Evolutionary conservation across 169 alveolate species (phyloP), one percentile per base, ranked within the genome.

Genomic region (Plasmodium falciparum): DNA sequence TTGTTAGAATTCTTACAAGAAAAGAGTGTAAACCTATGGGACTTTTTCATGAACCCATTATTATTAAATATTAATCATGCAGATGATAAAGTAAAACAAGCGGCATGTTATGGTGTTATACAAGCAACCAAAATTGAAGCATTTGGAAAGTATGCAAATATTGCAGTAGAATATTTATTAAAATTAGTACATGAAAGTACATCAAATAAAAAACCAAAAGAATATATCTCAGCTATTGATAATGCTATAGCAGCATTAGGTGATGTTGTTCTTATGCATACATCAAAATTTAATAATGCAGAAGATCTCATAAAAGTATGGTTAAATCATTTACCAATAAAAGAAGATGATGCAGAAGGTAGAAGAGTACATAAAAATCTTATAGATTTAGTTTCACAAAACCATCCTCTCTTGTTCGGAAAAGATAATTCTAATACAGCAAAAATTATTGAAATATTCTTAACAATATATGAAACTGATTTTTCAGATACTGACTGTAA

Each of bases 241-340:
- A 95, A 95, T 74, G 97, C 97, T 13, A 94, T 94, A 8, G 97
- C 98, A 15, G 98, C 98, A 0, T 89, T 95, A 22, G 98, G 97
- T 3, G 96, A 94, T 50, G 58, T 95, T 67, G 96, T 95, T 69
- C 73, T 73, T 39, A 71, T 92, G 91, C 95, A 88, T 61, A 96
- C 97, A 17, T 80, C 92, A 8, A 88, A 74, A 63, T 93, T 94
- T 33, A 76, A 88, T 59, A 92, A 91, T 63, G 90, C 88, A 52
- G 89, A 86, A 62, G 93, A 93, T 58, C 93, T 93, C 62, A 89
- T 93, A 47, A 89, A 88, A 67, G 47, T 95, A 24, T 92, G 95
- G 93, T 93, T 95, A 70, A 88, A 86, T 69, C 69, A 78, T 22
- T 93, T 95, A 70, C 98, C 98, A 7, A 92, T 95, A 45, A 95